A percentile compares a stretch with the other conserved stretches of the same genome.
phyloP scores from a whole-genome alignment of 371 early-diverging fungal genomes.

The Syncephalis fuscata region DNA sequence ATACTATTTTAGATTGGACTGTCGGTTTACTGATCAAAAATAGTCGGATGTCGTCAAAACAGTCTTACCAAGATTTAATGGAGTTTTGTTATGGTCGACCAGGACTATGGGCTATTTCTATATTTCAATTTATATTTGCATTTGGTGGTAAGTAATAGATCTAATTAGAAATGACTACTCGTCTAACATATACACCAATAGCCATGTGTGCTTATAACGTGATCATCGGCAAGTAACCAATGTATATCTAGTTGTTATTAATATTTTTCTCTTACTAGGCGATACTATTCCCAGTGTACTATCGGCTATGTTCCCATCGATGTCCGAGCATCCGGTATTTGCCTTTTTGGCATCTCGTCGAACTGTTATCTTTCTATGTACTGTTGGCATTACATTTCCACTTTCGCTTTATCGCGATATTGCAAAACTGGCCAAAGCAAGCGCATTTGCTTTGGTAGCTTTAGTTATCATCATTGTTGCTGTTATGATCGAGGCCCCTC shows the following conservation, averaged over 20 bases:
- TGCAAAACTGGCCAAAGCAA: slow-evolving; percentile 60
- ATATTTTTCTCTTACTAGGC: slow-evolving; percentile 16
- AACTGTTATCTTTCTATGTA: slow-evolving; percentile 45
- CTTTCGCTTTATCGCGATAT: slow-evolving; percentile 64
- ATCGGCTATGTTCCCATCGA: slow-evolving; percentile 35
- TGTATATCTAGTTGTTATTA: background rate
- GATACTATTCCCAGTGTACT: slow-evolving; percentile 66
- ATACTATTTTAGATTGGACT: slow-evolving; percentile 46
- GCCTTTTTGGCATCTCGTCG: slow-evolving; percentile 29
- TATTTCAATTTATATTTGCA: slow-evolving; percentile 67
- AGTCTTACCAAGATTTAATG: slow-evolving; percentile 58
- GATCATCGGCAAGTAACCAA: slow-evolving; percentile 27
- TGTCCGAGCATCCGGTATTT: slow-evolving; percentile 26
- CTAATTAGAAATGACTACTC: background rate
- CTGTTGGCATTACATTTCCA: slow-evolving; percentile 48
- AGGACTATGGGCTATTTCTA: slow-evolving; percentile 48
- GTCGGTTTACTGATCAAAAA: slow-evolving; percentile 44
- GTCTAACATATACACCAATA: slow-evolving; percentile 6
- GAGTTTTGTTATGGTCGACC: slow-evolving; percentile 53
- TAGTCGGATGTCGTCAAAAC: slow-evolving; percentile 49
- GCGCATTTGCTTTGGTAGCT: slow-evolving; percentile 54
- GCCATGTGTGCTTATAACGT: slow-evolving; percentile 67
- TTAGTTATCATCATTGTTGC: slow-evolving; percentile 51
- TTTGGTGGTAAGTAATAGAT: slow-evolving; percentile 42
- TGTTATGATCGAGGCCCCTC: slow-evolving; percentile 53